A percentile compares a stretch with the other conserved stretches of the same genome.
phyloP scores from a whole-genome alignment of 176 grass and related monocot species.

The Poa annua region DNA sequence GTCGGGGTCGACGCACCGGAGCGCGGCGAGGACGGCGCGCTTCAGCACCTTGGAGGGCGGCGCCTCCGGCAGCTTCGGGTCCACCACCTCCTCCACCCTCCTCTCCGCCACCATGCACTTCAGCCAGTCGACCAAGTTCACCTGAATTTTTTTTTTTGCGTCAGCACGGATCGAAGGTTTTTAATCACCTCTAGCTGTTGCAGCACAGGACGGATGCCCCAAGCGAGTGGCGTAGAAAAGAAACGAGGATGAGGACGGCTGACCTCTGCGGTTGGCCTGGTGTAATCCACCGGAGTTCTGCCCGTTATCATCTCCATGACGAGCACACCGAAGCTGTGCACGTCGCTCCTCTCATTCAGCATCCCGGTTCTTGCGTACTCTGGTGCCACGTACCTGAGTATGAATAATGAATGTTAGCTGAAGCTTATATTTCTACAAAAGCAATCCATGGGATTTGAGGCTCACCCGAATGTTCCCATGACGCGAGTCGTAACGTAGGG shows the following conservation, averaged over 20 bases:
- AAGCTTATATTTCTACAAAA: not conserved
- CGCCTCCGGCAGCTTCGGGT: slow-evolving; percentile 66
- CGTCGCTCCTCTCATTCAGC: slow-evolving; percentile 92
- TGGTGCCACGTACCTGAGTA: slow-evolving; percentile 76
- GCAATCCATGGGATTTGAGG: not conserved
- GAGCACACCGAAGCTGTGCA: slow-evolving; percentile 94
- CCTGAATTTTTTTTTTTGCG: slow-evolving; percentile 36
- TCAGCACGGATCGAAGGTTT: too few species aligned
- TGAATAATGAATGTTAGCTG: not conserved
- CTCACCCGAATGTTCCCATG: slow-evolving; percentile 96
- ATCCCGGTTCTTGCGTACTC: slow-evolving; percentile 92
- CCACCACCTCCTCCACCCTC: slow-evolving; percentile 80
- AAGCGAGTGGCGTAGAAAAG: not conserved
- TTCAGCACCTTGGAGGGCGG: slow-evolving; percentile 75
- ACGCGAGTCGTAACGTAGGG: slow-evolving; percentile 79
- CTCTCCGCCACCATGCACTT: slow-evolving; percentile 82
- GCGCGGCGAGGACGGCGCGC: slow-evolving; percentile 71
- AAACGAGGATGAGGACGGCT: not conserved
- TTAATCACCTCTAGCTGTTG: too few species aligned
- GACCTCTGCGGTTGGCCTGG: slow-evolving; percentile 70
- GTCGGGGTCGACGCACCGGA: slow-evolving; percentile 88
- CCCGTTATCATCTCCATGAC: slow-evolving; percentile 88
- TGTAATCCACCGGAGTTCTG: slow-evolving; percentile 91
- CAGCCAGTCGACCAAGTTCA: slow-evolving; percentile 89
- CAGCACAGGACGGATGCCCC: too few species aligned